Percentiles rank a stretch among this genome's conserved stretches.
These are phyloP conservation scores for Chlorella sp. DNA, from an alignment of 139 green algal species.

Conservation along the genomic window DNA sequence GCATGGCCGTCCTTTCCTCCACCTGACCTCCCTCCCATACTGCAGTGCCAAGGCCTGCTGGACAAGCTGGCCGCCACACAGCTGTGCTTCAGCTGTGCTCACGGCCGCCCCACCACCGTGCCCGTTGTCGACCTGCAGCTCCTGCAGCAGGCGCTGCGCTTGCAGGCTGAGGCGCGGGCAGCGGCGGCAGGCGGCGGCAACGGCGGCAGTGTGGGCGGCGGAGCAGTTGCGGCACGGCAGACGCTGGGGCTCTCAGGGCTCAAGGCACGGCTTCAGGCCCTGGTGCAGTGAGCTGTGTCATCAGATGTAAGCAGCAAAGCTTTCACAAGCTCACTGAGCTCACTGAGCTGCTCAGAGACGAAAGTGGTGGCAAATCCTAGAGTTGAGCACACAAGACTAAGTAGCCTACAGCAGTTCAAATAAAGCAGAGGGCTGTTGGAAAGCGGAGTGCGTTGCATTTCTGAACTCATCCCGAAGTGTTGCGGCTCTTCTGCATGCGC, in stretches of 20 bases:
- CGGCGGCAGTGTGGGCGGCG: neutral
- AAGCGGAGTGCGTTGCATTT: too few relatives aligned
- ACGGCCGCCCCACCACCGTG: conserved; percentile 76
- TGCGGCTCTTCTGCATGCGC: too few relatives aligned
- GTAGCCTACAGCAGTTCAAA: too few relatives aligned
- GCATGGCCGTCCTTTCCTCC: too few relatives aligned
- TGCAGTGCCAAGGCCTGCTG: conserved; percentile 62
- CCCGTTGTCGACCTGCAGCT: conserved; percentile 54
- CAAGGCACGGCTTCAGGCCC: neutral
- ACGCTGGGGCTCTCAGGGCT: neutral
- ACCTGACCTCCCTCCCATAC: too few relatives aligned
- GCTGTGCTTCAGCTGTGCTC: conserved; percentile 80
- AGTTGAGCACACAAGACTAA: too few relatives aligned
- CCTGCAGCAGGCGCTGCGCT: conserved; percentile 25
- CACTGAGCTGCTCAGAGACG: neutral
- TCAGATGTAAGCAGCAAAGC: neutral
- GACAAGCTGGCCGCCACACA: conserved; percentile 48
- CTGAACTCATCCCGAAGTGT: too few relatives aligned
- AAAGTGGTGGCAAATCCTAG: too few relatives aligned
- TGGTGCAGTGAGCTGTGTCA: neutral
- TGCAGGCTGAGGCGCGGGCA: neutral
- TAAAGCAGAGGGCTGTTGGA: too few relatives aligned
- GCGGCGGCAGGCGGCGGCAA: neutral
- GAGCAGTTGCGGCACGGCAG: neutral
- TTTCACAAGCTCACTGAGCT: neutral